A percentile compares a stretch with the other conserved stretches of the same genome.
Conservation (phyloP, 1,284 basidiomycete genomes). For the Serendipita sp. region DNA sequence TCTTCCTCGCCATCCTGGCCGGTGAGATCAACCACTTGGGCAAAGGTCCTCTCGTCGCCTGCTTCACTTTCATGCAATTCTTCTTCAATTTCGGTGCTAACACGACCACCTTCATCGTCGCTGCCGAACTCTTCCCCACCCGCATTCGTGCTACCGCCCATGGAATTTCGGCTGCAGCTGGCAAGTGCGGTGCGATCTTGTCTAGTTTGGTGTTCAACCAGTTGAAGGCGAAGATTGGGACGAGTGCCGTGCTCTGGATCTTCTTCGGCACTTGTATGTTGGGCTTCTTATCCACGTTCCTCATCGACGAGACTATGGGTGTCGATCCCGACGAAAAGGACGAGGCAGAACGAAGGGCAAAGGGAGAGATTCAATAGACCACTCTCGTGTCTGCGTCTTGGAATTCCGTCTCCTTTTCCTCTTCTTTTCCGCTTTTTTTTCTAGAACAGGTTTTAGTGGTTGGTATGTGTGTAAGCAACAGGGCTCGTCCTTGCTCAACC, state of each 20-base stretch:
- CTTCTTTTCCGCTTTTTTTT: background rate
- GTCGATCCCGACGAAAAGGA: constrained; percentile 45
- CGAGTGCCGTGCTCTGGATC: constrained; percentile 43
- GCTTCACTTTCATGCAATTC: constrained; percentile 46
- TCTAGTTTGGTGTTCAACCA: constrained; percentile 68
- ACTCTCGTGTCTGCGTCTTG: background rate
- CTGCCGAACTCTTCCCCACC: constrained; percentile 78
- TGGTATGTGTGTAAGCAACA: too few relatives aligned
- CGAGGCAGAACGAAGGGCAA: background rate
- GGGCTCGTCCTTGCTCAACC: too few relatives aligned
- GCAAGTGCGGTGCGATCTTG: constrained; percentile 73
- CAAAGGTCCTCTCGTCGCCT: constrained; percentile 50
- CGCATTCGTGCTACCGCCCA: constrained; percentile 73
- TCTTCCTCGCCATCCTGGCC: constrained; percentile 49
- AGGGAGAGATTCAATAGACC: background rate
- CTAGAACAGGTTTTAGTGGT: too few relatives aligned
- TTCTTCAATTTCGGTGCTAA: constrained; percentile 73
- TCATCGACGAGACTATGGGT: constrained; percentile 64
- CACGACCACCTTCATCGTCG: constrained; percentile 69
- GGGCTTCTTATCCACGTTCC: constrained; percentile 60
- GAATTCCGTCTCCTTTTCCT: background rate
- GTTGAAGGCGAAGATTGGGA: constrained; percentile 52
- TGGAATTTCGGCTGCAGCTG: constrained; percentile 72
- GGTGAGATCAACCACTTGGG: constrained; percentile 44
- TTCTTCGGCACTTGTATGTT: constrained; percentile 7